Percentiles rank a stretch among this genome's conserved stretches.
Conservation (phyloP, 805 yeast genomes). For the Komagataella kurtzmanii region DNA sequence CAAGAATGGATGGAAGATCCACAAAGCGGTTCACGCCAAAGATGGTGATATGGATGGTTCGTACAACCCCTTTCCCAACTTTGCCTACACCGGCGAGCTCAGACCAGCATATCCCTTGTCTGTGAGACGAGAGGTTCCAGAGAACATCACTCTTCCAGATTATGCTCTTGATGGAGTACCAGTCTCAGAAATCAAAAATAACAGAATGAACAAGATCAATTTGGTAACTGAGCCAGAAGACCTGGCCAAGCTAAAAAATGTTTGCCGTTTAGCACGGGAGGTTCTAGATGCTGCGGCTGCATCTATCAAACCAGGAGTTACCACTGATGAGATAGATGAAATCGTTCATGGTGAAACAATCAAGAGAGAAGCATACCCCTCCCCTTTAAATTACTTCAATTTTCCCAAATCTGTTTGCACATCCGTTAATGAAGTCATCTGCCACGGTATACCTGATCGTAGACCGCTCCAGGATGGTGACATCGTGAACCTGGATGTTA, state of each 20-base stretch:
- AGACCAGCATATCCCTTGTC: constrained; percentile 76
- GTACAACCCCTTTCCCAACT: constrained; percentile 82
- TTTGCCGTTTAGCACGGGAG: constrained; percentile 71
- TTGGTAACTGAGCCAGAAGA: constrained; percentile 47
- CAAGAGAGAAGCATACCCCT: constrained; percentile 84
- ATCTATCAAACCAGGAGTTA: constrained; percentile 72
- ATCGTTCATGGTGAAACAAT: constrained; percentile 81
- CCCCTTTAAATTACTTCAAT: constrained; percentile 88
- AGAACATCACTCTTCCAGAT: constrained; percentile 62
- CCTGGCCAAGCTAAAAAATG: constrained; percentile 60
- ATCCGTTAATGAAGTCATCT: constrained; percentile 86
- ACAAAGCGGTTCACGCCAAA: constrained; percentile 52
- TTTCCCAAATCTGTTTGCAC: constrained; percentile 90
- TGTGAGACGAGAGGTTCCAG: constrained; percentile 61
- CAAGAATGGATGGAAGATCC: constrained; percentile 55
- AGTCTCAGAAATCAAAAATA: constrained; percentile 58
- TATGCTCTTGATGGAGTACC: constrained; percentile 78
- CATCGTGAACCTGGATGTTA: constrained; percentile 81
- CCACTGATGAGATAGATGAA: constrained; percentile 85
- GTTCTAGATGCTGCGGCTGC: constrained; percentile 84
- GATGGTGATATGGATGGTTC: constrained; percentile 40
- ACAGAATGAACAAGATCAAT: constrained; percentile 52
- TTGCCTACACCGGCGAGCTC: constrained; percentile 57
- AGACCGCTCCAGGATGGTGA: constrained; percentile 85
- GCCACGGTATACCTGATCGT: constrained; percentile 96